Evolutionary conservation across 352 stramenopile species (phyloP), one percentile per base, ranked within the genome.

Genomic region (Aphanomyces euteiches): DNA sequence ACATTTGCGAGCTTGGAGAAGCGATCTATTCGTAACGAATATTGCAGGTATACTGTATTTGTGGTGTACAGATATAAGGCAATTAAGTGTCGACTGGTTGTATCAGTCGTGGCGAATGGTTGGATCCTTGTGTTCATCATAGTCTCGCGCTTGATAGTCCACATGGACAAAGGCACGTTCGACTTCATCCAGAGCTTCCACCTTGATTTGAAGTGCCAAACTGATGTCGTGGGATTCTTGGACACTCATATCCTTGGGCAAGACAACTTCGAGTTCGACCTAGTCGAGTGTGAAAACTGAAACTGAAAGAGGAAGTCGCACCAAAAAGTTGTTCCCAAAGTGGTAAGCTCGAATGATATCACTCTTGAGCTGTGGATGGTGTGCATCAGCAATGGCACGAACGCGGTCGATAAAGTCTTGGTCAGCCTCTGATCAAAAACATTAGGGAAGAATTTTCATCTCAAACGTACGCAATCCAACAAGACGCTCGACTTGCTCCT

Each of bases 101-200:
- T 8, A 12, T 34, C 3, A 68, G 34, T 68, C 63, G 13, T 58
- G 40, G 17, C 85, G 83, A 50, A 90, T 66, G 6, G 87, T 95
- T 47, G 85, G 82, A 71, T 93, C 85, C 77, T 95, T 95, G 76
- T 96, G 89, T 73, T 96, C 89, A 67, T 95, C 86, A 72, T 95
- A 93, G 78, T 90, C 88, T 48, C 88, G 88, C 56, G 84, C 80
- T 53, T 96, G 78, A 74, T 98, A 99, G 83, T 99, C 96, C 58
- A 99, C 96, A 74, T 99, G 96, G 53, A 99, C 96, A 79, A 99
- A 99, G 57, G 94, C 96, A 50, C 96, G 89, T 82, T 99, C 96
- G 12, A 99, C 96, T 74, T 95, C 90, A 71, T 98, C 90, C n/a
- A 97, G 76, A 47, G 80, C 86, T 77, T 99, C 96, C 74, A 99